Evolutionary conservation across 106 monocot species (phyloP), one percentile per base, ranked within the genome.

Genomic region (Phalaenopsis aphrodite): DNA sequence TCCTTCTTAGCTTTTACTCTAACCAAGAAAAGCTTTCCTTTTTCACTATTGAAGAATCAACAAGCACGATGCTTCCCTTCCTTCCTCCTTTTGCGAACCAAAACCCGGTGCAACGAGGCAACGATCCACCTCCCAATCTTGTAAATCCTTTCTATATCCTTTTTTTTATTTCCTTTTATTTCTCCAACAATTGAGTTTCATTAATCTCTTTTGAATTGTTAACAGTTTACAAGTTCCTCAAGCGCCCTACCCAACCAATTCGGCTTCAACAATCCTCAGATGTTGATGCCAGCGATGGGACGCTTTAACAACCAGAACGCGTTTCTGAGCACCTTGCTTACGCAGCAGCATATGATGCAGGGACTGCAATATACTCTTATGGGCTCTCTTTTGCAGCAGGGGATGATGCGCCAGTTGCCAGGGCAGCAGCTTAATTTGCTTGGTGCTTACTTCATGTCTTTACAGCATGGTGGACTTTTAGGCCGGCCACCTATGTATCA

Each of bases 61-160:
- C 21, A 48, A 45, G 18, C 19, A 75, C 74, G 76, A 76, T 76
- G 76, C 49, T 76, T 9, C 76, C 76, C 30, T 76, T 76, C 76
- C 30, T 49, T 18, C 47, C 46, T 76, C 49, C 76, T 17, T 49
- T 76, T 49, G 49, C 49, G 16, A 76, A 76, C 49, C 76, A 76
- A 76, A 76, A 49, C 14, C 76, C 48, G 18, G 21, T 49, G 76
- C 76, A 17, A 47, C 42, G 76, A 47, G 49, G 48, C 23, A 76
- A 48, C 49, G 76, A 76, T 11, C 24, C 76, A 49, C 52, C 76
- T 76, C 76, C 47, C 76, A 39, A 47, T 23, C 76, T 49, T 48
- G 76, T 76, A 24, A 39, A 10, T 69, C 30, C 38, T 8, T 11
- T 47, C 46, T 30, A 5, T 45, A 45, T n/a, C 6, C 6, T 45